Conservation (phyloP, 345 rosid genomes). For the Lepidium africanum region DNA sequence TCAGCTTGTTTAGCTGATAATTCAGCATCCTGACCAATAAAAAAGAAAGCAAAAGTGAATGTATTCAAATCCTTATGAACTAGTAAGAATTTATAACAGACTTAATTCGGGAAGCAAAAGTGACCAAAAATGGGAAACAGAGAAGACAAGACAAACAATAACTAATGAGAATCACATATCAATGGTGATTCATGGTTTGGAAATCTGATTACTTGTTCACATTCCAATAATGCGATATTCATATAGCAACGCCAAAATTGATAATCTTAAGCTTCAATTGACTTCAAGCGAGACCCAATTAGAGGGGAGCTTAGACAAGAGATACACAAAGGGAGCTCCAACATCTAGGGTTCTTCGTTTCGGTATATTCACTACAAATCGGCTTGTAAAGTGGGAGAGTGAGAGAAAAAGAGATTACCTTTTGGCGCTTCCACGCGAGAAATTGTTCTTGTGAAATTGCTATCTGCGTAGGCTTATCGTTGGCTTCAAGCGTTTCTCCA, state of each 20-base stretch:
- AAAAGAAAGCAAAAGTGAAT: neutral
- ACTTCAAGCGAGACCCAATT: too few species aligned
- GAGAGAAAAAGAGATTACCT: slow-evolving; percentile 26
- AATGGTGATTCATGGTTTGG: too few species aligned
- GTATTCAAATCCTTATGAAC: neutral
- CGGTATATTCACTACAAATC: neutral
- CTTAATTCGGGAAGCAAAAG: neutral
- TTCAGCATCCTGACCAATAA: slow-evolving; percentile 53
- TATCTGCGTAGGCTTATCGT: slow-evolving; percentile 14
- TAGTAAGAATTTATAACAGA: neutral
- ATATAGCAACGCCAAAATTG: too few species aligned
- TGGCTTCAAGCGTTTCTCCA: slow-evolving; percentile 9
- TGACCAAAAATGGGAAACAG: neutral
- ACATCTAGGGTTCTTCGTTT: slow-evolving; percentile 25
- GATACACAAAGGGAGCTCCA: neutral
- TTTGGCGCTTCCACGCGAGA: slow-evolving; percentile 61
- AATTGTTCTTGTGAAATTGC: slow-evolving; percentile 45
- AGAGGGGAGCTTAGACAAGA: neutral
- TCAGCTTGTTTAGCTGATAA: slow-evolving; percentile 56
- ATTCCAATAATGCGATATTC: too few species aligned
- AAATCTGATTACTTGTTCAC: too few species aligned
- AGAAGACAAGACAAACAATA: too few species aligned
- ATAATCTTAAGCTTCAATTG: too few species aligned
- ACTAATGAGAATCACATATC: too few species aligned
- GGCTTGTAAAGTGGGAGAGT: neutral